A percentile compares a stretch with the other conserved stretches of the same genome.
These are phyloP conservation scores for Basipetospora sp. DNA, from an alignment of 2,329 filamentous ascomycete genomes.

Conservation along the genomic window DNA sequence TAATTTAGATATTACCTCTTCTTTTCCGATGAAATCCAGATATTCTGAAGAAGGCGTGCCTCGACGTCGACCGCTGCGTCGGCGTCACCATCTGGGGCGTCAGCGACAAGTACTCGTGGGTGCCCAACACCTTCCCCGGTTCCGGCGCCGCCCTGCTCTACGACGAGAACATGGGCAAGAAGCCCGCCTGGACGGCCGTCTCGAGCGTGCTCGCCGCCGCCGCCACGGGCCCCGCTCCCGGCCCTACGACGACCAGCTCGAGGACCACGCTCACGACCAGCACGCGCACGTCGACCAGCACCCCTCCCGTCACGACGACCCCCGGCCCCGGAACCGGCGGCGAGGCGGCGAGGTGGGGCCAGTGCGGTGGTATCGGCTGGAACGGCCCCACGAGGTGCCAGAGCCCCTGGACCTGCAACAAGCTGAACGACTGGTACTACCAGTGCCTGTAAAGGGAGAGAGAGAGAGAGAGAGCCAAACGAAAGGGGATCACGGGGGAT, in stretches of 20 bases:
- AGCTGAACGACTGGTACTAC: constrained; percentile 24
- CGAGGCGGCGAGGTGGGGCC: constrained; percentile 17
- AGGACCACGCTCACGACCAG: not conserved
- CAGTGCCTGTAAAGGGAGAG: constrained; percentile 30
- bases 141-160: constrained; percentile 1
- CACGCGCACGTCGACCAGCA: constrained; percentile 1
- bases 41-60: too few relatives aligned
- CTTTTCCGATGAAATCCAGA: too few relatives aligned
- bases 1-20: too few relatives aligned
- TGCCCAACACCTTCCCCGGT: constrained; percentile 5
- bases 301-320: constrained; percentile 1
- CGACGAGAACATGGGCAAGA: not conserved
- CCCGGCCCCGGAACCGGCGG: constrained; percentile 14
- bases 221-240: constrained; percentile 8
- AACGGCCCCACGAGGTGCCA: constrained; percentile 22
- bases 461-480: too few relatives aligned
- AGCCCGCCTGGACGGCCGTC: constrained; percentile 16
- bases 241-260: not conserved
- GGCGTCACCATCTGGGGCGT: constrained; percentile 40
- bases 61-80: constrained; percentile 43
- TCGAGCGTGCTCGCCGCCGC: constrained; percentile 19
- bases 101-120: constrained; percentile 6
- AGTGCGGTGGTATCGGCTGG: constrained; percentile 24
- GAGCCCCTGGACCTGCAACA: constrained; percentile 21
- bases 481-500: too few relatives aligned